Conservation (phyloP, 2,329 filamentous ascomycete genomes). For the Talaromyces pinophilus region DNA sequence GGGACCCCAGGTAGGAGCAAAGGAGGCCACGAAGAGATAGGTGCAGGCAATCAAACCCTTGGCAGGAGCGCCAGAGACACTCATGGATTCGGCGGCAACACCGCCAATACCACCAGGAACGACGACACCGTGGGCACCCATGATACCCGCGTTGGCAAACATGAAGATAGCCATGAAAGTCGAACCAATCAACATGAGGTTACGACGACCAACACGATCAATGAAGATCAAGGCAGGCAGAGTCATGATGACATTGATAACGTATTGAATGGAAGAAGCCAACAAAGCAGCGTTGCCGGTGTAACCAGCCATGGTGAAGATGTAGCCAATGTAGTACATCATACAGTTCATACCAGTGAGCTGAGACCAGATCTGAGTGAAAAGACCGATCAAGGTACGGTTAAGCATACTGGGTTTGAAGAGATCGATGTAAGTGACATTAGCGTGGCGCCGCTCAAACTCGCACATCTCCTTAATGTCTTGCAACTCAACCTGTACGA, state of each 20-base stretch:
- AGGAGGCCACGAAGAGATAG: conserved; percentile 71
- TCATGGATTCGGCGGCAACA: conserved; percentile 42
- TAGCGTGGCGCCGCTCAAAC: conserved; percentile 68
- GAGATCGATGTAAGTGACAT: conserved; percentile 71
- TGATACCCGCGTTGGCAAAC: conserved; percentile 47
- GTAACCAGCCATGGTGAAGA: conserved; percentile 73
- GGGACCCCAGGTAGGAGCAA: conserved; percentile 65
- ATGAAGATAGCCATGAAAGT: conserved; percentile 60
- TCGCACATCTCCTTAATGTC: conserved; percentile 74
- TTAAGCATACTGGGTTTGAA: conserved; percentile 74
- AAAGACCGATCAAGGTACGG: conserved; percentile 69
- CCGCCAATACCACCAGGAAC: conserved; percentile 44
- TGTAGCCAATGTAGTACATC: conserved; percentile 59
- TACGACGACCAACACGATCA: conserved; percentile 73
- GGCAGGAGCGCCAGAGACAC: conserved; percentile 49
- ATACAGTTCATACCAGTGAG: conserved; percentile 75
- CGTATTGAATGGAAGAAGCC: conserved; percentile 69
- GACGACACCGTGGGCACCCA: conserved; percentile 39
- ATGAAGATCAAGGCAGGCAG: conserved; percentile 73
- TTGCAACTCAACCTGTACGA: conserved; percentile 67
- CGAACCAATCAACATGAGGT: conserved; percentile 65
- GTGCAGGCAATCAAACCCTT: conserved; percentile 69
- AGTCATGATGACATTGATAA: conserved; percentile 81
- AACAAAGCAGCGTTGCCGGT: conserved; percentile 60
- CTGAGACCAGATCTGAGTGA: conserved; percentile 75